Evolutionary conservation across 2,329 filamentous ascomycete genomes (phyloP), one percentile per base, ranked within the genome.

Genomic region (Ophiostoma sp.): DNA sequence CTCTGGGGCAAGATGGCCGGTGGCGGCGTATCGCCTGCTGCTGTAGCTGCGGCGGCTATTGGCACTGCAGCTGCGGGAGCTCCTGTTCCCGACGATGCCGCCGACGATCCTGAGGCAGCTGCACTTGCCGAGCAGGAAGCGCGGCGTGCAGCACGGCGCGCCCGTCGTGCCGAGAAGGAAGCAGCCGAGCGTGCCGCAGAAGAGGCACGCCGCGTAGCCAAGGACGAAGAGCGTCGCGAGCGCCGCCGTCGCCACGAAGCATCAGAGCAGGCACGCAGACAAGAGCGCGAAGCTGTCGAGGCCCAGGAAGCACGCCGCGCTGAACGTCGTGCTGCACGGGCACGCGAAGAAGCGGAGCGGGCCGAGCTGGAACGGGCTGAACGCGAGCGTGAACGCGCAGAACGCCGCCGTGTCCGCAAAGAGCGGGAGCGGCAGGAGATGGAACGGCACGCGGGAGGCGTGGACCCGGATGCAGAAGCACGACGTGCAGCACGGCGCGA

Each of bases 101-200:
- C 58, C 3, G 67, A 64, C 8, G 47, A 64, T 27, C 71, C 71
- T 0, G 75, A 76, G 14, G 71, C 69, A 12, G 63, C 41, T 42
- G 63, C 40, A 16, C 63, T 27, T 9, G 63, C 45, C 78, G 7
- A 83, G 81, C 69, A 88, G 40, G 89, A 90, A 75, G 85, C 84
- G 36, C 84, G 86, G 64, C 83, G 83, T 62, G 86, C 85, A 42
- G 86, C 87, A 68, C 85, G 88, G n/a, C 84, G 83, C 68, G 83
- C 85, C 1, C 83, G 81, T 66, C 83, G 83, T 16, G 82, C 83
- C 2, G 85, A 87, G 68, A 79, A 78, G 12, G 77, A 79, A 67
- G 82, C 82, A 45, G 78, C 76, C n/a, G 82, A 85, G 38, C 81
- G 78, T 63, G 81, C 79, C 6, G 81, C 80, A 4, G 84, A 88